Base-by-base conservation (phyloP, 1,284 basidiomycete species). In the Peniophora sp. region DNA sequence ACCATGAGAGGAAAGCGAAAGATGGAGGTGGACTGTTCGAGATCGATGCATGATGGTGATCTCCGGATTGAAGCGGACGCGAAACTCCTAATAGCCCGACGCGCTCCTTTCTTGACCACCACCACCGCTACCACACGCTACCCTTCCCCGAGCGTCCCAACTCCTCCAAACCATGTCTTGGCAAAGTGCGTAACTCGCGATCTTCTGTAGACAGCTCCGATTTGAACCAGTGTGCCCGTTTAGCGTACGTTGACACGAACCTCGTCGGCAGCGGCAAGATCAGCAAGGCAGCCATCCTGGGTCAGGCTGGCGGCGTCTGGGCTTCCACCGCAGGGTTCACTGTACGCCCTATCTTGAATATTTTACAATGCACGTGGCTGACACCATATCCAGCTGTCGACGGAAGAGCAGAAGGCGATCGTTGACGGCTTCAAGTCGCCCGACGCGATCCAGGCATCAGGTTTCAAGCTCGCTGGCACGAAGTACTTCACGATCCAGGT, bases 231-330 rank as follows among this genome's bases (percentile, higher is more conserved):
- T 22, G 24, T 43, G 17, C 50, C 41, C 52, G 23, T 32, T 6
- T 62, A 94, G 92, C 72, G 53, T 96, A 96, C 74, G 90, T 97
- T 66, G 92, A 97, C 70, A 71, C 72, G 63, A 86, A 94, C 66
- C 83, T 97, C 55, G 67, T 96, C 57, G 89, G 82, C 25, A 87
- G 75, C 52, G 85, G 83, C 60, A 90, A 83, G 69, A 74, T 97
- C 65, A 52, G 71, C 39, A 77, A 80, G 61, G 93, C 91, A 39
- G 92, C 92, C 43, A 97, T 97, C 68, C 57, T 97, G 50, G 94
- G 93, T 39, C 79, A 78, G 57, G 71, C 82, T 60, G 92, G 93
- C 48, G 93, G 95, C 54, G 77, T 95, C 23, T 97, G 95, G 95
- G 94, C 92, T 19, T 61, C 77, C 5, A 82, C 83, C 14, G 12